Conservation (phyloP, 2,329 filamentous ascomycete species). For the Talaromyces sp. region DNA sequence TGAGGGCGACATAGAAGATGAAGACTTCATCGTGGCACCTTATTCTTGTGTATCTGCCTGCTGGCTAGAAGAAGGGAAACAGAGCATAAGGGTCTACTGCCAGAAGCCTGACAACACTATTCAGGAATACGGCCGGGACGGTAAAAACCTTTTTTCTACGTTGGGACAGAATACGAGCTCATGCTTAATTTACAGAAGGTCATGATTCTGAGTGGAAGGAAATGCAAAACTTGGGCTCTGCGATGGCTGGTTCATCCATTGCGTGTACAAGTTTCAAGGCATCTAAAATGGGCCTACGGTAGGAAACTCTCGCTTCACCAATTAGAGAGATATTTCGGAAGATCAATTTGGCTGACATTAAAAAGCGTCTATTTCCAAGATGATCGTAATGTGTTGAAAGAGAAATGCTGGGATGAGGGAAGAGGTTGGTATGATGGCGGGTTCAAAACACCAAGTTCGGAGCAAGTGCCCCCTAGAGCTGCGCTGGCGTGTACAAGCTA, state of each 20-base stretch:
- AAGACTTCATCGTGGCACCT: background rate
- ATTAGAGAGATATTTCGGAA: too few relatives aligned
- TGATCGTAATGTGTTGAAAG: background rate
- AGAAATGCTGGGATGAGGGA: slow-evolving; percentile 1
- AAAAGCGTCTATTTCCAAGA: slow-evolving; percentile 1
- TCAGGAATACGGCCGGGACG: background rate
- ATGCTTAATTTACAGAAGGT: too few relatives aligned
- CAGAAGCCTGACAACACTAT: background rate
- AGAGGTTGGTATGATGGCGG: slow-evolving; percentile 2
- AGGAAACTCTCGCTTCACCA: background rate
- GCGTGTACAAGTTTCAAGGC: background rate
- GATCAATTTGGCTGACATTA: too few relatives aligned
- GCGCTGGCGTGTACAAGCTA: slow-evolving; percentile 1
- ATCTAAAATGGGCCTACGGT: background rate
- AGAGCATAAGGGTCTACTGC: background rate
- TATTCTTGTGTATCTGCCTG: background rate
- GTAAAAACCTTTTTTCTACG: background rate
- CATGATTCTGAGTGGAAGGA: background rate
- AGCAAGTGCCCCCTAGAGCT: background rate
- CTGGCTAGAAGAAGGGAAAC: background rate
- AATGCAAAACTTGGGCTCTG: background rate
- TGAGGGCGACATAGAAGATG: background rate
- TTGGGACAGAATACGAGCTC: too few relatives aligned
- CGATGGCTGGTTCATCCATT: background rate
- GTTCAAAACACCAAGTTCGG: background rate